These are phyloP conservation scores for Alnus glutinosa DNA, from an alignment of 306 rosid genomes.

Conservation along the genomic window DNA sequence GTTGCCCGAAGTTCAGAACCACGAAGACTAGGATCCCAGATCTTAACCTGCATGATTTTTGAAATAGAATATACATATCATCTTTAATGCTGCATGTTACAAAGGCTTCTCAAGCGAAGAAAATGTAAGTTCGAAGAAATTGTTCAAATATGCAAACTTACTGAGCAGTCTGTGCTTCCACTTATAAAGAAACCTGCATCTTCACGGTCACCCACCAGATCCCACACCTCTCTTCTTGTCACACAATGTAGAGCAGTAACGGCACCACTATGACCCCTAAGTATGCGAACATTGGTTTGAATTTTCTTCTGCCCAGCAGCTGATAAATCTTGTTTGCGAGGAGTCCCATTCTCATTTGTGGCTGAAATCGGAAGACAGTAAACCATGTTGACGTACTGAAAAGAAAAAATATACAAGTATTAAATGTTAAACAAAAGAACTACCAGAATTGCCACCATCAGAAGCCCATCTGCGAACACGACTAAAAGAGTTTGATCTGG, in stretches of 20 bases:
- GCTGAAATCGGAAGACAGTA: conserved; percentile 35
- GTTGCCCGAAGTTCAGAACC: conserved; percentile 98
- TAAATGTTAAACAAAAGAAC: conserved; percentile 23
- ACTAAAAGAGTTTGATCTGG: conserved; percentile 76
- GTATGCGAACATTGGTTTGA: conserved; percentile 87
- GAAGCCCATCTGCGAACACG: conserved; percentile 88
- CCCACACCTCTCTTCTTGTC: conserved; percentile 98
- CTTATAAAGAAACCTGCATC: conserved; percentile 98
- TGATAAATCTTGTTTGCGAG: conserved; percentile 72
- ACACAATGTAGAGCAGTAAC: conserved; percentile 97
- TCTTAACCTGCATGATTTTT: conserved; percentile 70
- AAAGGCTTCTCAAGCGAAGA: conserved; percentile 14
- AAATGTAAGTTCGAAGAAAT: conserved; percentile 23
- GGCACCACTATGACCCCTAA: conserved; percentile 95
- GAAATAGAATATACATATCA: conserved; percentile 24
- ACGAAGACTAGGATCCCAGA: conserved; percentile 98
- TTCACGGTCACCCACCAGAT: conserved; percentile 99
- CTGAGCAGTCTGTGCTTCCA: conserved; percentile 95
- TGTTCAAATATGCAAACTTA: conserved; percentile 40
- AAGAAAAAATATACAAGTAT: conserved; percentile 13
- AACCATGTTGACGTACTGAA: conserved; percentile 13
- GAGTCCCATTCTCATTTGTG: conserved; percentile 68
- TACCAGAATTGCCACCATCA: conserved; percentile 69
- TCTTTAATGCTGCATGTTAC: conserved; percentile 20
- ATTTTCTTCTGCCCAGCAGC: conserved; percentile 83